A percentile compares a stretch with the other conserved stretches of the same genome.
Evolutionary conservation across 108 stramenopile species (phyloP).

Genomic region (Seminavis robusta): DNA sequence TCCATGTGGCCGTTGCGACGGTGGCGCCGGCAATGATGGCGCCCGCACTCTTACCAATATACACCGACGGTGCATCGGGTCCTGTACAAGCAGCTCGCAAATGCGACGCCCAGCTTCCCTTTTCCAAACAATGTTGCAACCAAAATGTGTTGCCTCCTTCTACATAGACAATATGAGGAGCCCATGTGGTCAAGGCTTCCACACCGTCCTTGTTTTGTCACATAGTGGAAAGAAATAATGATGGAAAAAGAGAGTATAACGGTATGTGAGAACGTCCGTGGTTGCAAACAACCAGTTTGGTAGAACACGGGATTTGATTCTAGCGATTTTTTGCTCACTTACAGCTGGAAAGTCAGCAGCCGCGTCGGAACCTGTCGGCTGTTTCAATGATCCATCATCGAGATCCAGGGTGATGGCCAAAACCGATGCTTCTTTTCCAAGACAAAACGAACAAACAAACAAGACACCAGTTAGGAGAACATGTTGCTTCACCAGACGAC

Average conservation of each 20-base stretch:
- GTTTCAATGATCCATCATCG: constrained; percentile 75
- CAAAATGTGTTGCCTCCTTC: constrained; percentile 92
- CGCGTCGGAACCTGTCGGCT: constrained; percentile 44
- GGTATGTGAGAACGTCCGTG: no score
- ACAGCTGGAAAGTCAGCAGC: constrained; percentile 21
- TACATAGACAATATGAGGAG: constrained; percentile 76
- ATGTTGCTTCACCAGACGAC: no score
- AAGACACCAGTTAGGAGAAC: no score
- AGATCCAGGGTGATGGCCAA: constrained; percentile 60
- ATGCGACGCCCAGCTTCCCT: constrained; percentile 36
- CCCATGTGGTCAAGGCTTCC: constrained; percentile 57
- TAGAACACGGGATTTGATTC: no score
- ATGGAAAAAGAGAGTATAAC: neutral
- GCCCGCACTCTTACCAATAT: constrained; percentile 81
- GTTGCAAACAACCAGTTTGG: neutral
- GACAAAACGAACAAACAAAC: neutral
- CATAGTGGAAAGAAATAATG: constrained; percentile 2
- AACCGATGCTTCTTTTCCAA: constrained; percentile 3
- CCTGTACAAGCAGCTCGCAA: constrained; percentile 36
- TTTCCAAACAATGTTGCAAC: constrained; percentile 84
- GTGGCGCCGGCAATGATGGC: constrained; percentile 68
- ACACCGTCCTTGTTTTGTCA: constrained; percentile 32
- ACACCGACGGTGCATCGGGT: constrained; percentile 37
- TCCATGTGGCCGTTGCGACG: constrained; percentile 83
- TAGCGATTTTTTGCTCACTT: neutral